These are phyloP conservation scores for Elongisporangium anandrum DNA, from an alignment of 352 stramenopile species.

Conservation along the genomic window DNA sequence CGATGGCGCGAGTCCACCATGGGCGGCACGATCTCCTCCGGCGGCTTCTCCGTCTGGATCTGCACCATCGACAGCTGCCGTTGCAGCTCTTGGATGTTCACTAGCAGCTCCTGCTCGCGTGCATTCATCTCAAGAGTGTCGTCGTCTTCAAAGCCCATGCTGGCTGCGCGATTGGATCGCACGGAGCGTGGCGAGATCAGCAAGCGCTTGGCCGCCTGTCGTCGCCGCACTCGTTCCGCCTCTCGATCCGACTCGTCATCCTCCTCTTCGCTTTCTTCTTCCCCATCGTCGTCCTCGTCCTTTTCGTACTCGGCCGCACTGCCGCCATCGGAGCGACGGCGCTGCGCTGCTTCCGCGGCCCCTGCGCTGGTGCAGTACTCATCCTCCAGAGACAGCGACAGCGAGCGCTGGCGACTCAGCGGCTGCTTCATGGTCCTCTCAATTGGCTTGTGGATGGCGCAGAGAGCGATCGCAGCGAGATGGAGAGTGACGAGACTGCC, in stretches of 20 bases:
- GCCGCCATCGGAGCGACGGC: slow-evolving; percentile 6
- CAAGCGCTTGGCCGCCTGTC: slow-evolving; percentile 2
- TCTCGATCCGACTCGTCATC: slow-evolving; percentile 16
- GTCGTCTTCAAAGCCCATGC: slow-evolving; percentile 51
- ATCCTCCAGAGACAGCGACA: slow-evolving; percentile 7
- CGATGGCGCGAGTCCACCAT: slow-evolving; percentile 57
- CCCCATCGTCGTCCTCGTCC: slow-evolving; percentile 17
- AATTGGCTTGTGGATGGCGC: not conserved
- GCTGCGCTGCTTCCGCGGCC: not conserved
- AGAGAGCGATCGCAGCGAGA: not conserved
- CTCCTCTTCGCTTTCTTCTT: slow-evolving; percentile 9
- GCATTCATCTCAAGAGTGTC: slow-evolving; percentile 74
- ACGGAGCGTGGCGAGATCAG: slow-evolving; percentile 23
- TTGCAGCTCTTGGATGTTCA: slow-evolving; percentile 91
- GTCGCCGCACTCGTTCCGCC: slow-evolving; percentile 9
- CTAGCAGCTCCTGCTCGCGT: slow-evolving; percentile 83
- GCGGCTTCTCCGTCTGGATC: slow-evolving; percentile 74
- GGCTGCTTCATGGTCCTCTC: not conserved
- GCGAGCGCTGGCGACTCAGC: not conserved
- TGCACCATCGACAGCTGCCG: slow-evolving; percentile 85
- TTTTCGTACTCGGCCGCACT: slow-evolving; percentile 7
- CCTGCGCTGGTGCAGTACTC: slow-evolving; percentile 23
- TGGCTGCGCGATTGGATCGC: slow-evolving; percentile 6
- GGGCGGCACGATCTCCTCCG: slow-evolving; percentile 65
- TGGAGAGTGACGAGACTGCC: not conserved